These are phyloP conservation scores for Colletotrichum kahawae DNA, from an alignment of 2,329 filamentous ascomycete species.

Conservation along the genomic window DNA sequence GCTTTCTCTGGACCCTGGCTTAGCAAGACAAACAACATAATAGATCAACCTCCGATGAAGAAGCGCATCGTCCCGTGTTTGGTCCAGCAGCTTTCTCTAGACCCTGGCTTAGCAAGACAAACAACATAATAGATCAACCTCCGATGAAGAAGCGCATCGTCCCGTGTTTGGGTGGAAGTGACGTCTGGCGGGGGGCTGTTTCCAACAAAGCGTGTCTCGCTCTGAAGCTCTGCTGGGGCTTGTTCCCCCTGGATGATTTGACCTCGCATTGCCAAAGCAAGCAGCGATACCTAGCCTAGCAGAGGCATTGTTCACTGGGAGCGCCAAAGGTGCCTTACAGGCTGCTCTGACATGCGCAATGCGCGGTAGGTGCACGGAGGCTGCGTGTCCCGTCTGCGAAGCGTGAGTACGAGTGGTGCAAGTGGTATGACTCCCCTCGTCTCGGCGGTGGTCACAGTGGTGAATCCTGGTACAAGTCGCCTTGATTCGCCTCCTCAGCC, in stretches of 20 bases:
- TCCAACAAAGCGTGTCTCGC: constrained; percentile 7
- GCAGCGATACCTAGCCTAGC: background rate
- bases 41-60: background rate
- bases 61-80: constrained; percentile 1
- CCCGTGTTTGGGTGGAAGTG: background rate
- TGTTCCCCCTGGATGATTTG: background rate
- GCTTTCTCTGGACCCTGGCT: background rate
- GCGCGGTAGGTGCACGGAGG: background rate
- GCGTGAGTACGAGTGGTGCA: background rate
- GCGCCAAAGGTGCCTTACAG: constrained; percentile 19
- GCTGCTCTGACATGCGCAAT: constrained; percentile 15
- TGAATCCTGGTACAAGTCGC: constrained; percentile 13
- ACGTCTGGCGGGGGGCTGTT: constrained; percentile 12
- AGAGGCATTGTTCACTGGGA: background rate
- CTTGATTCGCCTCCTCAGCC: constrained; percentile 13
- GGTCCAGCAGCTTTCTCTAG: background rate
- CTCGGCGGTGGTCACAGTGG: constrained; percentile 3
- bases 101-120: background rate
- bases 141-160: constrained; percentile 3
- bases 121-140: background rate
- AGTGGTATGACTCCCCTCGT: constrained; percentile 15
- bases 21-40: background rate
- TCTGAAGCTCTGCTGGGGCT: background rate
- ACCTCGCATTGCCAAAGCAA: background rate
- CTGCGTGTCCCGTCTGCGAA: background rate